Base-by-base conservation (phyloP, 2,329 filamentous ascomycete genomes). In the Dothistroma septosporum region DNA sequence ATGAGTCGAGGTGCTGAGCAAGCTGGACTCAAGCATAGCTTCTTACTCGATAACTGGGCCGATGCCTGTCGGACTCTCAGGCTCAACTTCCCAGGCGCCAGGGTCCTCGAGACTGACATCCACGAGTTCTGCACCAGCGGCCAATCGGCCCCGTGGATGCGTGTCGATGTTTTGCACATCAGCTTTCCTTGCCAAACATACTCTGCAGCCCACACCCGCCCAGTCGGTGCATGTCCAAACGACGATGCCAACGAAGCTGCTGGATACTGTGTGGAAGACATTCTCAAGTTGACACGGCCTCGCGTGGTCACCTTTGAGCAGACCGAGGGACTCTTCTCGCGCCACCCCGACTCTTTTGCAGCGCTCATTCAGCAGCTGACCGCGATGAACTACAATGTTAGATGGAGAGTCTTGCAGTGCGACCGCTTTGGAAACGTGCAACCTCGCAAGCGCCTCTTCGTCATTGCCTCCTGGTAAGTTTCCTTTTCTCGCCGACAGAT, bases 141-240 rank as follows among this genome's bases (percentile, higher is more conserved):
- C 12, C 28, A 35, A 10, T 9, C 35, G 12, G 10, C 19, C 1
- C 14, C 31, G 16, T 47, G n/a, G 19, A 35, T 64, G 24, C 55
- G 22, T 4, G 83, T 87, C 0, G 90, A 94, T 66, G 77, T 93
- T 1, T 75, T 90, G 0, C 91, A 95, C 64, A 74, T 92, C 0
- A 91, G 88, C 0, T 90, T 89, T 0, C 90, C 91, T 0, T 95
- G 91, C 59, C 89, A 93, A 66, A 85, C 82, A 1, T 92, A 87
- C 72, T 92, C 89, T 0, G 84, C 85, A 0, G 88, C 87, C 0
- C 87, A 95, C 61, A 92, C 89, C 0, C 24, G 53, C 2, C 66
- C 74, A 0, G 82, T 83, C 0, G 77, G 77, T 7, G 21, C 22
- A 53, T 53, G 49, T 19, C 49, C 49, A 4, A 80, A 86, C 22